Evolutionary conservation across 164 flowering plant genomes (phyloP).

Genomic region (Santalum album): DNA sequence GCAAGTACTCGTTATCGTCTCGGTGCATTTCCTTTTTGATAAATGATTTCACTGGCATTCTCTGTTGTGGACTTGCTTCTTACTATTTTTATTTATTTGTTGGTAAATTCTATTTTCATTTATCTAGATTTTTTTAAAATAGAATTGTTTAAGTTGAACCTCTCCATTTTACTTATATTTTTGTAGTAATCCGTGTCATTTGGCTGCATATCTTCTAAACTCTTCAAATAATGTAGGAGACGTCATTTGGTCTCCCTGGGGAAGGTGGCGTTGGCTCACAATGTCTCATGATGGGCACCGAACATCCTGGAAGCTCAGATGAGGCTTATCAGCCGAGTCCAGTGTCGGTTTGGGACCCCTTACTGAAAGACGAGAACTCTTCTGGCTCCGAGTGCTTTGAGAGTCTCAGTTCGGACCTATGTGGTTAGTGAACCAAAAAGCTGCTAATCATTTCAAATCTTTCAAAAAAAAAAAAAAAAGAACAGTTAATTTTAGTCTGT

Average conservation of each 20-base stretch:
- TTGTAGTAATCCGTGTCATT: neutral
- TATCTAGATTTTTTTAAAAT: too few species aligned
- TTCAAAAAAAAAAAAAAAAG: too few species aligned
- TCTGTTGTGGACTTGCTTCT: too few species aligned
- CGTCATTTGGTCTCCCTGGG: constrained; percentile 10
- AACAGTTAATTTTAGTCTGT: neutral
- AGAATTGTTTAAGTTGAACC: too few species aligned
- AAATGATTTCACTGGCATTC: too few species aligned
- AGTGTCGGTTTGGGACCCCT: constrained; percentile 29
- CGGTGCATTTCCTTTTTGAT: too few species aligned
- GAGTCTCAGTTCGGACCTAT: constrained; percentile 11
- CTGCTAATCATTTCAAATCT: too few species aligned
- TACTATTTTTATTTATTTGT: too few species aligned
- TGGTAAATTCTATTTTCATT: too few species aligned
- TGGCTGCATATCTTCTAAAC: neutral
- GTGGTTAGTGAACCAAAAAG: constrained; percentile 14
- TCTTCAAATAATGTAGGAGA: constrained; percentile 10
- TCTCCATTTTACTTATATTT: too few species aligned
- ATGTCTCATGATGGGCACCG: constrained; percentile 9
- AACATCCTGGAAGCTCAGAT: constrained; percentile 16
- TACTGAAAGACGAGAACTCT: constrained; percentile 14
- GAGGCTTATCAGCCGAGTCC: constrained; percentile 37
- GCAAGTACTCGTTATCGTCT: too few species aligned
- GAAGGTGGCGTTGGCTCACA: constrained; percentile 11
- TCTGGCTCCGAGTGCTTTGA: constrained; percentile 13